These are phyloP conservation scores for Lasiosphaeris hirsuta DNA, from an alignment of 495 filamentous ascomycete species.

Conservation along the genomic window DNA sequence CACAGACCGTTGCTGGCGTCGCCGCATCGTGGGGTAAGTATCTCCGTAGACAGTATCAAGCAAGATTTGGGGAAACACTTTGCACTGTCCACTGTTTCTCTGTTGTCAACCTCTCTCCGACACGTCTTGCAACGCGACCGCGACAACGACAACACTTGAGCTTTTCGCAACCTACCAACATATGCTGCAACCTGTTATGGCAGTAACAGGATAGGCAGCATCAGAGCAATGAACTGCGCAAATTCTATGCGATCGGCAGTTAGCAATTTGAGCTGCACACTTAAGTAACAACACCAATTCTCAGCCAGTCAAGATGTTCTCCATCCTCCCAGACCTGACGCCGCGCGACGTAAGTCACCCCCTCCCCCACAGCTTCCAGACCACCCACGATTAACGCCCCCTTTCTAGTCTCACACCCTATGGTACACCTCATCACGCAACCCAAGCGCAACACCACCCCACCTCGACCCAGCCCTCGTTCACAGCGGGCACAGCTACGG, in stretches of 20 bases:
- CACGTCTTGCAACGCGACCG: not conserved
- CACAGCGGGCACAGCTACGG: constrained; percentile 13
- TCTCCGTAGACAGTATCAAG: not conserved
- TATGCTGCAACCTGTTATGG: no score
- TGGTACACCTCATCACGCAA: constrained; percentile 62
- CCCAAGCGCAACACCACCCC: constrained; percentile 33
- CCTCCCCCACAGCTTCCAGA: not conserved
- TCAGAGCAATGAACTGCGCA: no score
- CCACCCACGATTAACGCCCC: constrained; percentile 12
- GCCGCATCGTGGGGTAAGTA: constrained; percentile 27
- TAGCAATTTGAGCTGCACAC: not conserved
- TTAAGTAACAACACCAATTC: constrained; percentile 6
- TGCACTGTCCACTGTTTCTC: not conserved
- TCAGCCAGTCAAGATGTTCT: constrained; percentile 49
- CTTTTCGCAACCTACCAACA: no score
- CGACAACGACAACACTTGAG: not conserved
- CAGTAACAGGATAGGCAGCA: no score
- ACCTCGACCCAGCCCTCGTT: constrained; percentile 26
- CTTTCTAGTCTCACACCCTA: constrained; percentile 60
- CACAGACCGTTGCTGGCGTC: constrained; percentile 15
- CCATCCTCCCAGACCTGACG: constrained; percentile 67
- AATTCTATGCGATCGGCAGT: not conserved
- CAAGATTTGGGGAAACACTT: not conserved
- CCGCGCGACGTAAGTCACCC: constrained; percentile 64
- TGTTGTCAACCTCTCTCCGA: not conserved